Evolutionary conservation across 495 filamentous ascomycete genomes (phyloP), one percentile per base, ranked within the genome.

Genomic region (Neurospora tetrasperma): DNA sequence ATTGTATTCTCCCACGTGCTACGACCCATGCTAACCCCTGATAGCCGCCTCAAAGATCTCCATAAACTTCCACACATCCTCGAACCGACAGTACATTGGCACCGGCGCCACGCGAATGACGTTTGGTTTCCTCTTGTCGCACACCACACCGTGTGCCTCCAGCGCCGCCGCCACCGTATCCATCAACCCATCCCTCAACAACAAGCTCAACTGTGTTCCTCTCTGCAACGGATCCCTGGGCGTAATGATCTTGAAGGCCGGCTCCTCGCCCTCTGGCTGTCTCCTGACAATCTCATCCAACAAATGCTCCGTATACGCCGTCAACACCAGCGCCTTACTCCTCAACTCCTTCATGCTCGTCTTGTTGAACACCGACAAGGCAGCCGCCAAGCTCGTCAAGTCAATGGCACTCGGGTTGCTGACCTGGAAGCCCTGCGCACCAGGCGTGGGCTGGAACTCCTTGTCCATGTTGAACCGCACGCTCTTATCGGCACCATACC

Each of bases 81-180:
- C 78, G 79, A 90, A 97, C 0, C 85, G 88, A 79, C 96, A 97
- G 80, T 96, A 98, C 72, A 98, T 77, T 14, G 95, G 94, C 44
- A 92, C 90, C 2, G 95, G 95, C 23, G 94, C 93, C 20, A 97
- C 91, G 9, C 95, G 84, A 46, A 98, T 86, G 31, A 98, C 95
- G 79, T 96, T 89, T 40, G 95, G 95, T 77, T 90, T 90, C 74
- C 95, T 84, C 82, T 96, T 92, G 80, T 98, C 95, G 41, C 93
- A 88, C 11, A 98, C 86, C 5, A 97, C 88, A 1, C 90, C 90
- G 10, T 86, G 82, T 71, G 89, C 86, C 76, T 93, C 89, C 42
- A 98, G 76, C 46, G 79, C 80, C 73, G 87, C 82, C 79, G 92
- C 87, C 2, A 96, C 88, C 9, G 75, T 72, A 71, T 93, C 90